Percentiles rank a stretch among this genome's conserved stretches.
phyloP scores from a whole-genome alignment of 331 rosid species.

The Rhamnella rubrinervis region DNA sequence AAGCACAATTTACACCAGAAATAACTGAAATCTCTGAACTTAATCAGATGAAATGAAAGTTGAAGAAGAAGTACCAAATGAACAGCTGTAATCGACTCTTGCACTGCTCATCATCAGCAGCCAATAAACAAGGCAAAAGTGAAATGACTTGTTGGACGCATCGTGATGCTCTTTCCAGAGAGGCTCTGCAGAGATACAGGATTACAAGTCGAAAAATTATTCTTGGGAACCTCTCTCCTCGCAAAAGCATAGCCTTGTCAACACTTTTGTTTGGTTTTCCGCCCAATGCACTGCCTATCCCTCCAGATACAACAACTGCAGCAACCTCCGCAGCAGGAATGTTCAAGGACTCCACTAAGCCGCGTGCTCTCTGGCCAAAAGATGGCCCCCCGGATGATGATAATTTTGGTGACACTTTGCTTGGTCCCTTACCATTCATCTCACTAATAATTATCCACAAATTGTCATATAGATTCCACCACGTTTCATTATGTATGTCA shows the following conservation, averaged over 20 bases:
- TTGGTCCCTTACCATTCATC: constrained; percentile 80
- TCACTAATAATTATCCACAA: constrained; percentile 77
- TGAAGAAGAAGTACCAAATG: constrained; percentile 66
- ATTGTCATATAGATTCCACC: constrained; percentile 86
- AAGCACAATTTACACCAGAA: not conserved
- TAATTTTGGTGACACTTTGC: constrained; percentile 59
- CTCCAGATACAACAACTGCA: constrained; percentile 98
- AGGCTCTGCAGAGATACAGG: constrained; percentile 81
- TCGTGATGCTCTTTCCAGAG: constrained; percentile 83
- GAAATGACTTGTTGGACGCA: constrained; percentile 81
- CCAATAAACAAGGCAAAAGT: constrained; percentile 79
- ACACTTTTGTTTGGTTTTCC: constrained; percentile 77
- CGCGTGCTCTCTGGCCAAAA: constrained; percentile 97
- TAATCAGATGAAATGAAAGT: constrained; percentile 22
- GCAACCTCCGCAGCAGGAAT: constrained; percentile 99
- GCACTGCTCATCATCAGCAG: constrained; percentile 95
- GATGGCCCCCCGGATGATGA: constrained; percentile 70
- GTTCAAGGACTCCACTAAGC: constrained; percentile 92
- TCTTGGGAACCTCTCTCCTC: constrained; percentile 92
- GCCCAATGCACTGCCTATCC: constrained; percentile 82
- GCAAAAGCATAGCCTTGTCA: constrained; percentile 93
- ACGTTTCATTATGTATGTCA: constrained; percentile 59
- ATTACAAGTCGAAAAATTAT: constrained; percentile 82
- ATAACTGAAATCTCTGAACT: constrained; percentile 5
- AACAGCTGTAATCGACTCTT: constrained; percentile 85